Evolutionary conservation across 768 basidiomycete genomes (phyloP), one percentile per base, ranked within the genome.

Genomic region (Russula abietina): DNA sequence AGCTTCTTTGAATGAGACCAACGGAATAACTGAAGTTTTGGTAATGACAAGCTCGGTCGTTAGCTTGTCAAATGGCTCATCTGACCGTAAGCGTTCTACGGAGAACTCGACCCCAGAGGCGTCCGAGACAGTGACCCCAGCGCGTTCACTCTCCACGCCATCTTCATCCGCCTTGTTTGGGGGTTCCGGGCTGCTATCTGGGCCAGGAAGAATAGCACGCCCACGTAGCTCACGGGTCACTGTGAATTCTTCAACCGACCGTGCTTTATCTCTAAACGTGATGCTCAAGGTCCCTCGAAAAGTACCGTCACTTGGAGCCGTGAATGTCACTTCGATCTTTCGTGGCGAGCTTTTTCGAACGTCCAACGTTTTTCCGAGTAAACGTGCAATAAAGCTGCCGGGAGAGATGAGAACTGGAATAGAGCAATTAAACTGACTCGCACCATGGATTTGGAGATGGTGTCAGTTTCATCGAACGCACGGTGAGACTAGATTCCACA

Each of bases 41-140:
- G 4, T 55, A 46, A 65, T 50, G 26, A 55, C 19, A 33, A 65
- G 41, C 46, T 41, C 39, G 19, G n/a, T 30, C 1, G 32, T 65
- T 24, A 51, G 57, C 17, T 26, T 30, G 24, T n/a, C 30, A 43
- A 55, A 57, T 17, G 33, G 7, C 6, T 55, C 63, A 32, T 46
- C 32, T 28, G 17, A 5, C 32, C 11, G 39, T 22, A 57, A 11
- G 17, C 55, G 45, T 59, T 57, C 50, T 45, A 54, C 36, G 26
- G 22, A 45, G 26, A 67, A 67, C 26, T 61, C 45, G 48, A 67
- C 33, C 8, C 66, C 66, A 4, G 7, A 36, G 41, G 58, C 55
- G 32, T 58, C 46, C 1, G 63, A 67, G 50, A 67, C 56, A 0
- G 19, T 54, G n/a, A 65, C 24, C 7, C 57, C 57, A 39, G 38